Evolutionary conservation across 345 rosid species (phyloP).

Genomic region (Viola odorata): DNA sequence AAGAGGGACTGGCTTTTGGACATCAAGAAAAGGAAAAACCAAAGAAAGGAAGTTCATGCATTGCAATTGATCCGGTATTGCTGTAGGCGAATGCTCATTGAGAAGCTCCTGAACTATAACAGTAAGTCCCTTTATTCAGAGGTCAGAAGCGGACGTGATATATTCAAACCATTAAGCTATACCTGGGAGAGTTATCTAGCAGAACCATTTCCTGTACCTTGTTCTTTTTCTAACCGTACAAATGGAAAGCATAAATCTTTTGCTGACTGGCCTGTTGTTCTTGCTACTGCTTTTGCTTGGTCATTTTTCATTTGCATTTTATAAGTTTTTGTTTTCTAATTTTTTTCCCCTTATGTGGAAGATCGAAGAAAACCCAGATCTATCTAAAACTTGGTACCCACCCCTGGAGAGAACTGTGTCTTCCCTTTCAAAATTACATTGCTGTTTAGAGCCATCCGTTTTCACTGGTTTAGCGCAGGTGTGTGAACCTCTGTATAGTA

Average conservation of each 20-base stretch:
- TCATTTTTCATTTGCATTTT: slow-evolving; percentile 1
- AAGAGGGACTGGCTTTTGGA: too few species aligned
- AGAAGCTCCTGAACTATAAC: slow-evolving; percentile 96
- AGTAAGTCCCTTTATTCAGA: slow-evolving; percentile 37
- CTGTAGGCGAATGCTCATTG: slow-evolving; percentile 96
- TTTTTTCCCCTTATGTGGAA: slow-evolving; percentile 20
- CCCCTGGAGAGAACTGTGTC: slow-evolving; percentile 91
- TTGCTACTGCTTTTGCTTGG: neutral
- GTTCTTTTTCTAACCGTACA: too few species aligned
- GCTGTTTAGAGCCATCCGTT: slow-evolving; percentile 72
- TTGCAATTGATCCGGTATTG: slow-evolving; percentile 84
- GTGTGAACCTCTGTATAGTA: slow-evolving; percentile 21
- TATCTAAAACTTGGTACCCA: slow-evolving; percentile 86
- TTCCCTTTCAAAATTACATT: slow-evolving; percentile 83
- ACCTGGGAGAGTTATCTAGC: too few species aligned
- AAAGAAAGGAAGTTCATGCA: too few species aligned
- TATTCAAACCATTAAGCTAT: too few species aligned
- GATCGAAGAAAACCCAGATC: slow-evolving; percentile 60
- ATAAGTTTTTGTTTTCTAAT: neutral
- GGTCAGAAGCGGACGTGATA: too few species aligned
- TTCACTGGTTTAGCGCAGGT: slow-evolving; percentile 99
- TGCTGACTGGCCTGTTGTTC: too few species aligned
- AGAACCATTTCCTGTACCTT: neutral
- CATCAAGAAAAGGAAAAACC: too few species aligned
- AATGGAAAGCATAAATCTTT: too few species aligned